These are phyloP conservation scores for Emericellopsis atlantica DNA, from an alignment of 2,329 filamentous ascomycete genomes.

Conservation along the genomic window DNA sequence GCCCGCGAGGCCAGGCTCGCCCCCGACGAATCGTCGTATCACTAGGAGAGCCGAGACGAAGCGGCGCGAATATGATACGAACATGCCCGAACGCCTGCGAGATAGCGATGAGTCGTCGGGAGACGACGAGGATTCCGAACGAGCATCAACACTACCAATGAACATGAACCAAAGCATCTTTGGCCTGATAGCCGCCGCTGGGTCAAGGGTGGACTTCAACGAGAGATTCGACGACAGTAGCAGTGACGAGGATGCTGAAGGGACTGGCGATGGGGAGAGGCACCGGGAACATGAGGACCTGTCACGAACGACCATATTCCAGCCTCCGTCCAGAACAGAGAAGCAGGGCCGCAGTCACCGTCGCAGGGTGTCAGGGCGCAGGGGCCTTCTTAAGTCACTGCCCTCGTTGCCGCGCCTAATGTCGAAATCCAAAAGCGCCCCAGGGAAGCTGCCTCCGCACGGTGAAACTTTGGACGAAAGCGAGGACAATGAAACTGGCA, in stretches of 20 bases:
- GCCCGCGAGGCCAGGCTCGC: too few relatives aligned
- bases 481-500: constrained; percentile 12
- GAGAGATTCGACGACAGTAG: constrained; percentile 67
- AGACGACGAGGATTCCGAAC: constrained; percentile 23
- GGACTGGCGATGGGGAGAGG: background rate
- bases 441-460: constrained; percentile 23
- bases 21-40: too few relatives aligned
- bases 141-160: constrained; percentile 38
- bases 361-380: constrained; percentile 51
- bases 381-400: constrained; percentile 48
- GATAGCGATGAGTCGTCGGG: constrained; percentile 36
- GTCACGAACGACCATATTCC: background rate
- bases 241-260: constrained; percentile 62
- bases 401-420: constrained; percentile 41
- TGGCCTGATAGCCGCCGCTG: constrained; percentile 79
- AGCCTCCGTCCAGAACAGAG: background rate
- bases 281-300: background rate
- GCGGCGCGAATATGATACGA: constrained; percentile 24
- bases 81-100: constrained; percentile 40
- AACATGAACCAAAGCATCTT: constrained; percentile 94
- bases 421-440: constrained; percentile 26
- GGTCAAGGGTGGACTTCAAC: constrained; percentile 71
- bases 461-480: constrained; percentile 9
- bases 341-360: constrained; percentile 23
- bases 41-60: constrained; percentile 12